A percentile compares a stretch with the other conserved stretches of the same genome.
Conservation (phyloP, 2,329 filamentous ascomycete genomes). For the Alternaria rosae region DNA sequence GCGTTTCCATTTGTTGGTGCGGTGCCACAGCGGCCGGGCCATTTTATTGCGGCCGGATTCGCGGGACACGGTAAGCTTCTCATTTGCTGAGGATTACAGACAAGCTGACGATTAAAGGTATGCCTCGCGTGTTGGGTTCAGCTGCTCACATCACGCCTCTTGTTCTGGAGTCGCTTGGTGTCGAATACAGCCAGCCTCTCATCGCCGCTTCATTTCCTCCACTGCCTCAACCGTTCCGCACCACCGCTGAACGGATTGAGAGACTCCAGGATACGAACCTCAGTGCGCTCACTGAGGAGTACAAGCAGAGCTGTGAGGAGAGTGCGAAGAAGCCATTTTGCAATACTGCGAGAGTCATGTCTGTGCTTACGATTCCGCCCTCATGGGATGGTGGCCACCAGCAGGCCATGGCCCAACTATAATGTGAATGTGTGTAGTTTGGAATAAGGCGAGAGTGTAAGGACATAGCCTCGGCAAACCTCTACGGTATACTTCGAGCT, state of each 20-base stretch:
- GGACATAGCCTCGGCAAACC: too few species aligned
- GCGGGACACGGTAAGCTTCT: slow-evolving; percentile 15
- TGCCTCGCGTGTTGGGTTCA: slow-evolving; percentile 16
- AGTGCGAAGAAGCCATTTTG: slow-evolving; percentile 17
- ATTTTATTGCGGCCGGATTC: slow-evolving; percentile 18
- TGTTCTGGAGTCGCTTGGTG: slow-evolving; percentile 10
- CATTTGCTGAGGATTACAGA: not conserved
- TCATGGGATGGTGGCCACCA: not conserved
- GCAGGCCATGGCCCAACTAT: not conserved
- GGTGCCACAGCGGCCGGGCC: slow-evolving; percentile 4
- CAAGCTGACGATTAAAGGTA: not conserved
- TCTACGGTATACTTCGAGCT: too few species aligned
- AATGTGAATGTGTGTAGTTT: not conserved
- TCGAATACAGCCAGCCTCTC: slow-evolving; percentile 7
- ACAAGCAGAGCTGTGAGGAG: slow-evolving; percentile 1
- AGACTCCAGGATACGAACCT: slow-evolving; percentile 11
- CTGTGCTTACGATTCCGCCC: not conserved
- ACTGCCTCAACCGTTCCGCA: slow-evolving; percentile 15
- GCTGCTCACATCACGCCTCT: slow-evolving; percentile 15
- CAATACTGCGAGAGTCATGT: slow-evolving; percentile 4
- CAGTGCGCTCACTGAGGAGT: not conserved
- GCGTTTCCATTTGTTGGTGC: slow-evolving; percentile 16
- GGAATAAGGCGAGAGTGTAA: not conserved
- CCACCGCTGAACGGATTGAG: slow-evolving; percentile 8
- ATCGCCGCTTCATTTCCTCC: slow-evolving; percentile 11